Evolutionary conservation across 2,329 filamentous ascomycete species (phyloP).

Genomic region (Pseudocercospora vitis): DNA sequence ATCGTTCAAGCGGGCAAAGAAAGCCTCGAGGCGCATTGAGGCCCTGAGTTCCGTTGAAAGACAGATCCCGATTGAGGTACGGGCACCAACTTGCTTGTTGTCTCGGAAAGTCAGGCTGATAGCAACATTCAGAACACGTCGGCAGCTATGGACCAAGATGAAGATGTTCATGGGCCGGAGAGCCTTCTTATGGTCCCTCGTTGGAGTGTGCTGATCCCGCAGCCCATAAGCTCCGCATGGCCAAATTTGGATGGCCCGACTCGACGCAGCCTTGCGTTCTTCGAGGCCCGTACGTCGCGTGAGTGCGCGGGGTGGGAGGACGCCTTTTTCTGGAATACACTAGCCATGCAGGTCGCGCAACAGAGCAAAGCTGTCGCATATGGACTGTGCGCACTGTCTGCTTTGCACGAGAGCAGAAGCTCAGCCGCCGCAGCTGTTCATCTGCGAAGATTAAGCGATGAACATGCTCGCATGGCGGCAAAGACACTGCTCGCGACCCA

Average conservation of each 20-base stretch:
- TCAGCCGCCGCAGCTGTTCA: not conserved
- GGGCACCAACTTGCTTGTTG: no score
- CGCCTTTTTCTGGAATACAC: not conserved
- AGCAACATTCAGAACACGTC: no score
- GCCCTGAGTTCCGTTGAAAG: no score
- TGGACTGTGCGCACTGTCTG: not conserved
- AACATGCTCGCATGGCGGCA: not conserved
- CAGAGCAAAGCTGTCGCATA: not conserved
- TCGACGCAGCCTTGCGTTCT: not conserved
- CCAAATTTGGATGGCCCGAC: not conserved
- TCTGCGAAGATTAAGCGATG: not conserved
- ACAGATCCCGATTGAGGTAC: no score
- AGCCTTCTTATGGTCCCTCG: not conserved
- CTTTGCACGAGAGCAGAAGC: not conserved
- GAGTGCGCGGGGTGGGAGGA: not conserved
- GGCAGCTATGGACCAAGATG: not conserved
- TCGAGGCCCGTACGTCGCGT: not conserved
- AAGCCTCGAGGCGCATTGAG: no score
- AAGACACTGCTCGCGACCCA: not conserved
- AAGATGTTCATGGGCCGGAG: not conserved
- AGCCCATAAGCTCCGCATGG: not conserved
- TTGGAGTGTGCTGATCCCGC: not conserved
- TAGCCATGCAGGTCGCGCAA: not conserved
- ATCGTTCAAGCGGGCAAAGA: not conserved
- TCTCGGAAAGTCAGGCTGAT: no score